A percentile compares a stretch with the other conserved stretches of the same genome.
These are phyloP conservation scores for Pseudocercospora cruenta DNA, from an alignment of 2,329 filamentous ascomycete genomes.

Conservation along the genomic window DNA sequence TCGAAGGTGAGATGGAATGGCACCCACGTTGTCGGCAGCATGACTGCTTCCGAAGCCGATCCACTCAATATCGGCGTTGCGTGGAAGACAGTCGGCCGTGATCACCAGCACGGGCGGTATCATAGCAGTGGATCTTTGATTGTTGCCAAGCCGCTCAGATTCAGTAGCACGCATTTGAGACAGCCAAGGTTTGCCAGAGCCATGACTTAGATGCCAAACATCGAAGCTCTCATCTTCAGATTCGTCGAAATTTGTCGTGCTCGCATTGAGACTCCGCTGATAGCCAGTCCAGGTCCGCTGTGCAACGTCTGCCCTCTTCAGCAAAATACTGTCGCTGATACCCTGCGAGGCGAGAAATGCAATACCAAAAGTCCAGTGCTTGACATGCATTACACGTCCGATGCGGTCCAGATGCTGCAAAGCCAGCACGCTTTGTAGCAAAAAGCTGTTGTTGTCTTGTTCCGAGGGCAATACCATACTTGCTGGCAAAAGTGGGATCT, in stretches of 20 bases:
- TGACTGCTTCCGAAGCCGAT: conserved; percentile 23
- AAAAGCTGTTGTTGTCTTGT: conserved; percentile 19
- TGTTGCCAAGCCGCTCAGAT: conserved; percentile 23
- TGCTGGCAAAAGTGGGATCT: conserved; percentile 83
- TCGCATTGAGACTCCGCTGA: conserved; percentile 31
- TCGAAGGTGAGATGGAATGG: conserved; percentile 24
- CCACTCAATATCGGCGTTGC: conserved; percentile 80
- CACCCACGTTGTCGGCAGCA: background rate
- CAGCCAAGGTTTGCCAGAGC: conserved; percentile 30
- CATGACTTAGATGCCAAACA: conserved; percentile 67
- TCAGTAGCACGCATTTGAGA: conserved; percentile 40
- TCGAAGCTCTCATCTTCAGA: conserved; percentile 64
- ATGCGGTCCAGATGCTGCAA: conserved; percentile 91
- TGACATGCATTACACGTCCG: conserved; percentile 69
- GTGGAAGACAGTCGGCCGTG: conserved; percentile 76
- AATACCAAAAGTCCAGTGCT: conserved; percentile 75
- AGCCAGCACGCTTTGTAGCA: conserved; percentile 68
- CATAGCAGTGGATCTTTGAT: conserved; percentile 3
- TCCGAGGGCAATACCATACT: conserved; percentile 66
- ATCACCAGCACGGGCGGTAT: conserved; percentile 72
- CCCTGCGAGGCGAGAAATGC: conserved; percentile 66
- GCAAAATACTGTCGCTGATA: conserved; percentile 36
- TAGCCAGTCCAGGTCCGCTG: conserved; percentile 49
- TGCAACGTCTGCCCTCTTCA: conserved; percentile 11
- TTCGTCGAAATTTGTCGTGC: conserved; percentile 32